Evolutionary conservation across 2,329 filamentous ascomycete genomes (phyloP), one percentile per base, ranked within the genome.

Genomic region (Aureobasidium uvarum): DNA sequence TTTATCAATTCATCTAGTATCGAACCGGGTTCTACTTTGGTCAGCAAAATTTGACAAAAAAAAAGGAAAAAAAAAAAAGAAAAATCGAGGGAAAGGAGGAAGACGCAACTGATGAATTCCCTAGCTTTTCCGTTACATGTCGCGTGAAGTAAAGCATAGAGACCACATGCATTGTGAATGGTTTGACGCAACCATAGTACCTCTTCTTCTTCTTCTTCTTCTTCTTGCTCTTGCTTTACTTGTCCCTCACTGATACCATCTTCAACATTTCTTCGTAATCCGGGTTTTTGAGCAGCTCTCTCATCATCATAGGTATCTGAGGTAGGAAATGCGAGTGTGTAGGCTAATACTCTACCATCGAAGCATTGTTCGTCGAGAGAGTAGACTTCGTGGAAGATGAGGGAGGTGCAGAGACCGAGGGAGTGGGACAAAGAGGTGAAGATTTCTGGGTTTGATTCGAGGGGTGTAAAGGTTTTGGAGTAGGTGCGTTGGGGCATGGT

Each of bases 151-250:
- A 59, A 11, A 33, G 55, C 55, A 38, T 48, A 59, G 3, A 59
- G 28, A 6, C 55, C 55, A 36, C 55, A 59, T 5, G 55, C 41
- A 23, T 59, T 59, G 31, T 59, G 39, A 6, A 59, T 59, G 8
- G 55, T 59, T 38, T 59, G 55, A 6, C 33, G 28, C 8, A 59
- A 23, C 25, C 45, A 59, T 3, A 59, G 11, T 8, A 59, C 25
- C 20, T 48, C 55, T n/a, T 43, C 5, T 7, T 20, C 18, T 10
- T 18, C 6, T 20, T n/a, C 6, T n/a, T n/a, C n/a, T 6, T 59
- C 8, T 11, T 13, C 10, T 16, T 43, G 14, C 7, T 6, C n/a
- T 2, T 13, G 33, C 33, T 36, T 13, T 10, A 36, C 33, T 36
- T 13, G 2, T 3, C 33, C 11, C 10, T 11, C 33, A 36, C 33